Percentiles rank a stretch among this genome's conserved stretches.
Evolutionary conservation across 1,139 yeast genomes (phyloP).

Genomic region (Geotrichum cucujoidarum): DNA sequence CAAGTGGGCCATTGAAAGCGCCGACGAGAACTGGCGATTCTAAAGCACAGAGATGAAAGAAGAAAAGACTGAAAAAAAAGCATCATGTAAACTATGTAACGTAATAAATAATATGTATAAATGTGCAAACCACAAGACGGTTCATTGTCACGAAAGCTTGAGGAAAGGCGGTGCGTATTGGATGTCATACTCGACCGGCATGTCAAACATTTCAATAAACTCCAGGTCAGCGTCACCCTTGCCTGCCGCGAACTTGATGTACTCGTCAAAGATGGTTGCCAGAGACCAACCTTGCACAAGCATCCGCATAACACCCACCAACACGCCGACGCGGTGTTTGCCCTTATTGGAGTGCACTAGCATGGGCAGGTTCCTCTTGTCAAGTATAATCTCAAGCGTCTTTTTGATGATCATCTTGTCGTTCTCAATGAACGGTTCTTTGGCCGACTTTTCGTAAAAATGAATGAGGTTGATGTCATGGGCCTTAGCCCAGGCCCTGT

Average conservation of each 20-base stretch:
- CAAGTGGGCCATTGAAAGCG: conserved; percentile 92
- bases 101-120: too few relatives aligned
- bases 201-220: conserved; percentile 32
- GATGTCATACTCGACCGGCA: conserved; percentile 29
- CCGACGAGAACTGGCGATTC: conserved; percentile 83
- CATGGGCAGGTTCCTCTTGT: conserved; percentile 75
- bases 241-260: conserved; percentile 87
- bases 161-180: conserved; percentile 35
- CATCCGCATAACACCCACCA: conserved; percentile 83
- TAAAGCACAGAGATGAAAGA: conserved; percentile 29
- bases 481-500: conserved; percentile 57
- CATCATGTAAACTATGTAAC: too few relatives aligned
- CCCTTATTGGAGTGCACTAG: conserved; percentile 92
- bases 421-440: conserved; percentile 64
- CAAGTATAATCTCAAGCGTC: conserved; percentile 61
- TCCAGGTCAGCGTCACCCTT: conserved; percentile 90
- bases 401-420: conserved; percentile 53
- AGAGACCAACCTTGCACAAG: conserved; percentile 88
- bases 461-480: conserved; percentile 57
- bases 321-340: conserved; percentile 87
- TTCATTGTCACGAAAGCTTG: conserved; percentile 6
- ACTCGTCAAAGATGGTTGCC: conserved; percentile 90
- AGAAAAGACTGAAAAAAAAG: neutral
- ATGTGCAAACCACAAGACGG: too few relatives aligned
- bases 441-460: conserved; percentile 63